These are phyloP conservation scores for Neurospora sp. DNA, from an alignment of 495 filamentous ascomycete species.

Conservation along the genomic window DNA sequence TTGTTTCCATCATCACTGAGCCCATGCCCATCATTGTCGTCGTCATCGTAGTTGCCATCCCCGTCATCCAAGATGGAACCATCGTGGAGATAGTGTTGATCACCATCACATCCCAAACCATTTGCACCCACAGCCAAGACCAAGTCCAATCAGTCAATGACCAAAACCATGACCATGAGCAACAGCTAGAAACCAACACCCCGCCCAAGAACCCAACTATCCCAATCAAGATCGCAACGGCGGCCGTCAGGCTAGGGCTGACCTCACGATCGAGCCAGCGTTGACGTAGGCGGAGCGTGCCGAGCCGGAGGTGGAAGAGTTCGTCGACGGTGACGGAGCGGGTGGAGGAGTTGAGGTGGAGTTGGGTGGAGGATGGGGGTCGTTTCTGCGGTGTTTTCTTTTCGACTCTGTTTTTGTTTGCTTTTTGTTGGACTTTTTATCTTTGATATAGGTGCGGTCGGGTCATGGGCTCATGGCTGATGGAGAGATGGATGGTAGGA, in stretches of 20 bases:
- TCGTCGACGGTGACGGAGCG: constrained; percentile 9
- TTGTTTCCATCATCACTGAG: not conserved
- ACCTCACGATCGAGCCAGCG: constrained; percentile 16
- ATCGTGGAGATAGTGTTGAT: not conserved
- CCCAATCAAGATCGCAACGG: constrained; percentile 1
- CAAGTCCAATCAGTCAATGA: not conserved
- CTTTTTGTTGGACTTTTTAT: constrained; percentile 5
- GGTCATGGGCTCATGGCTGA: not conserved
- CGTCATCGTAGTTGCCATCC: not conserved
- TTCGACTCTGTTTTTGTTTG: constrained; percentile 11
- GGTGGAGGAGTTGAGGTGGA: not conserved
- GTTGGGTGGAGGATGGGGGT: not conserved
- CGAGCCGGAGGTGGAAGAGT: constrained; percentile 20
- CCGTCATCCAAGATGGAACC: not conserved
- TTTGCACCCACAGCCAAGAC: not conserved
- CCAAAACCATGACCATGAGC: not conserved
- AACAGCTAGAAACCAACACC: not conserved
- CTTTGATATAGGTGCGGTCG: not conserved
- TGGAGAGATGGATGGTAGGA: not conserved
- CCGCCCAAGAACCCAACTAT: constrained; percentile 9
- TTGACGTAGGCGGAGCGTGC: constrained; percentile 11
- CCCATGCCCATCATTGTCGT: not conserved
- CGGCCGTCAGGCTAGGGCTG: constrained; percentile 11
- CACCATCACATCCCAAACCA: not conserved
- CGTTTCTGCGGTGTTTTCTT: constrained; percentile 11